Evolutionary conservation across 176 grass and related monocot species (phyloP), one percentile per base, ranked within the genome.

Genomic region (Cenchrus purpureus): DNA sequence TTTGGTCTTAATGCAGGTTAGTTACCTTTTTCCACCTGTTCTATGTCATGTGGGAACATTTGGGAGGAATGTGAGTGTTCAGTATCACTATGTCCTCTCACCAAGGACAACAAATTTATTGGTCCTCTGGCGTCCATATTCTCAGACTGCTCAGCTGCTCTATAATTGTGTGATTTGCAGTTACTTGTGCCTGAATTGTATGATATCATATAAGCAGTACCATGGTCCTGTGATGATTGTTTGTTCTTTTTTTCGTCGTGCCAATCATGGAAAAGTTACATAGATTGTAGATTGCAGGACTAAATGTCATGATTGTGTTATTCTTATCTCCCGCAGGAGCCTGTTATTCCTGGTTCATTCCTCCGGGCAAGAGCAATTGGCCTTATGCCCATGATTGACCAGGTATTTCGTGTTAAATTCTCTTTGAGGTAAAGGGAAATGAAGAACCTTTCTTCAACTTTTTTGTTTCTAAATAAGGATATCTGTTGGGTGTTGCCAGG

Each of bases 311-410:
- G 16, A 72, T 74, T 74, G 19, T 10, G 1, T 74, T 74, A 8
- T 44, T 73, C 40, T 43, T 56, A 14, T 83, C 17, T 61, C 52
- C 31, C 40, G 54, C 79, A 93, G 91, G 89, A 94, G 55, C 86
- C 89, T 86, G 89, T 94, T 69, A 32, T 94, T 87, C 80, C 92
- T 59, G 76, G 92, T 68, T 89, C 86, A 12, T 91, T 94, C 42
- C 83, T 94, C 19, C 84, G 86, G 56, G 92, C 89, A 67, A 91
- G 86, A 72, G 89, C 89, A 75, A 94, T 94, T 63, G 92, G 89
- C 17, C 89, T 94, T 67, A 94, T 94, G 92, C 92, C 92, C 31
- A 91, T 94, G 89, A 94, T 94, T 82, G 89, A 94, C 84, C 92
- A 94, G 86, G 92, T 91, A 87, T 87, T 78, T 65, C 32, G 20